Evolutionary conservation across 2,329 filamentous ascomycete genomes (phyloP).

Genomic region (Colletotrichum tropicicola): DNA sequence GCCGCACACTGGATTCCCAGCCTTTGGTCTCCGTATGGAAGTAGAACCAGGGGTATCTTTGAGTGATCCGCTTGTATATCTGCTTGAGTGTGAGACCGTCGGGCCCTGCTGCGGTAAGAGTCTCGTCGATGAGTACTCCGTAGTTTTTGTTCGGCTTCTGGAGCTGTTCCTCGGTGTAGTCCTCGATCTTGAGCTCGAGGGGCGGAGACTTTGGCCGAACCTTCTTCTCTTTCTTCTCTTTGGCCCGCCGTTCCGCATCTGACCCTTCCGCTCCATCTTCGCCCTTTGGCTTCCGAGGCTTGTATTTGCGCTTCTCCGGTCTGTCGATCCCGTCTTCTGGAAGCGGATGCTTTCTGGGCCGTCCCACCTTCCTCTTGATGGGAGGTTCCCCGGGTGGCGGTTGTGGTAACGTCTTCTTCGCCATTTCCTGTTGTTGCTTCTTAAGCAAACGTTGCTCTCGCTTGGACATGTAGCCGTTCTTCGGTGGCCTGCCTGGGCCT

Average conservation of each 20-base stretch:
- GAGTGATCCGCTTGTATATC: constrained; percentile 70
- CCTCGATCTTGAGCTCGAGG: constrained; percentile 61
- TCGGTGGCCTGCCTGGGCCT: constrained; percentile 82
- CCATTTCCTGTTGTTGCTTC: constrained; percentile 63
- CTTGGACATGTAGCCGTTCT: constrained; percentile 86
- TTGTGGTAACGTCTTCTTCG: constrained; percentile 60
- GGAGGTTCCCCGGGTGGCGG: constrained; percentile 58
- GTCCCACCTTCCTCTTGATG: constrained; percentile 71
- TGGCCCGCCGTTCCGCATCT: constrained; percentile 63
- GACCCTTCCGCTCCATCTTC: constrained; percentile 65
- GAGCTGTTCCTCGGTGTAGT: constrained; percentile 66
- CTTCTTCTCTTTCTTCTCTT: constrained; percentile 70
- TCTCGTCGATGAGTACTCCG: constrained; percentile 68
- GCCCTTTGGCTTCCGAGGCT: constrained; percentile 64
- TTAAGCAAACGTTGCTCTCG: constrained; percentile 73
- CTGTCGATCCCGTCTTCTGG: constrained; percentile 63
- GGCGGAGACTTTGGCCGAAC: constrained; percentile 67
- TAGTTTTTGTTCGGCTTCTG: constrained; percentile 72
- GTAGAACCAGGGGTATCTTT: constrained; percentile 67
- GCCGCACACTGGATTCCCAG: constrained; percentile 73
- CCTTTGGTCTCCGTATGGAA: constrained; percentile 70
- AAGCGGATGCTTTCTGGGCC: constrained; percentile 70
- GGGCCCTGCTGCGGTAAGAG: constrained; percentile 61
- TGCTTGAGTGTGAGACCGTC: constrained; percentile 65
- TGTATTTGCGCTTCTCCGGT: constrained; percentile 73